These are phyloP conservation scores for Pestalotiopsis sp. DNA, from an alignment of 2,329 filamentous ascomycete species.

Conservation along the genomic window DNA sequence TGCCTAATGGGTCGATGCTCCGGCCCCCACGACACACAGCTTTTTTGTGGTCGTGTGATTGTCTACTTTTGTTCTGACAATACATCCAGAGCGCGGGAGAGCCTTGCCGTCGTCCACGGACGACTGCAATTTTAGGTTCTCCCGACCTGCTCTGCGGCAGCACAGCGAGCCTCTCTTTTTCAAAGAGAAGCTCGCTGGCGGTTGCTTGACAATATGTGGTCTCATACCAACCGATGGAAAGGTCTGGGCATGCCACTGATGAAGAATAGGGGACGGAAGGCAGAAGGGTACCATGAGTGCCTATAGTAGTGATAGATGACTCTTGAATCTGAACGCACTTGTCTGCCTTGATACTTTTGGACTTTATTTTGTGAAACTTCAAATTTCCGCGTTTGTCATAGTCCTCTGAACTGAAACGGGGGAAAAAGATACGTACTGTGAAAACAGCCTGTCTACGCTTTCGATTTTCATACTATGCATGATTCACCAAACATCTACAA, in stretches of 20 bases:
- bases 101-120: background rate
- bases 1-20: constrained; percentile 55
- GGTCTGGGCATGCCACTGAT: constrained; percentile 12
- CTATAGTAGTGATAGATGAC: constrained; percentile 46
- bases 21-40: constrained; percentile 43
- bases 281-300: constrained; percentile 24
- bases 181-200: constrained; percentile 8
- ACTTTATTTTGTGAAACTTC: too few species aligned
- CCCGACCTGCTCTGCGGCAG: constrained; percentile 25
- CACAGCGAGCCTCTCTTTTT: constrained; percentile 13
- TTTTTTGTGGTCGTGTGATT: constrained; percentile 23
- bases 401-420: too few species aligned
- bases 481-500: too few species aligned
- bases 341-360: constrained; percentile 1
- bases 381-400: too few species aligned
- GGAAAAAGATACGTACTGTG: too few species aligned
- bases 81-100: constrained; percentile 13
- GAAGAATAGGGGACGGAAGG: constrained; percentile 32
- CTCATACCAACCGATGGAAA: constrained; percentile 15
- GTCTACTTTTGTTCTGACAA: constrained; percentile 31
- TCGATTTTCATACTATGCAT: too few species aligned
- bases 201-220: constrained; percentile 13
- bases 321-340: constrained; percentile 51
- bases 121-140: constrained; percentile 7
- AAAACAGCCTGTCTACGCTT: too few species aligned